Evolutionary conservation across 1,284 basidiomycete species (phyloP), one percentile per base, ranked within the genome.

Genomic region (Sanguinoderma infundibulare): DNA sequence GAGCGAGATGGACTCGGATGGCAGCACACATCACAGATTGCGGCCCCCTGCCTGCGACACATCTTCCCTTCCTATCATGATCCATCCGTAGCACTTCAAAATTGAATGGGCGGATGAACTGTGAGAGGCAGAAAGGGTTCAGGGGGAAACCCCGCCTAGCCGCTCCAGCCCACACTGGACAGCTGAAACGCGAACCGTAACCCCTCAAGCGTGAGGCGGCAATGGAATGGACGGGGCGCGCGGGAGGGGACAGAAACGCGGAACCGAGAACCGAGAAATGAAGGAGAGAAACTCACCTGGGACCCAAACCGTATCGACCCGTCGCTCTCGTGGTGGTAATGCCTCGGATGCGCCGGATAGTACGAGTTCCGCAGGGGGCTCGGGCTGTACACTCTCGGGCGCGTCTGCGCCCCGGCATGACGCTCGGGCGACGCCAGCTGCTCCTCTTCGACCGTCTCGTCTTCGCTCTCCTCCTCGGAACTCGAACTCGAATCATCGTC

Each of bases 381-480:
- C 56, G 51, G 61, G 59, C 60, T 59, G 55, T 61, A 63, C 54
- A 66, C 60, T 5, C 51, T n/a, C 30, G 54, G 49, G 8, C 54
- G 34, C 28, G 28, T 26, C 50, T 3, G 28, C 14, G 26, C 39
- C 63, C 60, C 53, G 26, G 17, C 26, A 32, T 49, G 55, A 32
- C 55, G 17, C 38, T 59, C 61, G 38, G 63, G 64, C 40, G 65
- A 63, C 20, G 57, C 65, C 40, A 63, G 60, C 57, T 57, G 53
- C 54, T 66, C 58, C 3, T 59, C 64, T 15, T 39, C 54, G 40
- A 60, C 59, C 22, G 62, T 38, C 51, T 61, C 61, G 35, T 40
- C 57, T 44, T 50, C 57, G 59, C 53, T 57, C 26, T 57, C 61
- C 32, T 10, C 26, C 8, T 52, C 49, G 14, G 34, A 42, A 5